These are phyloP conservation scores for Thalassiosira sp. DNA, from an alignment of 352 stramenopile species.

Conservation along the genomic window DNA sequence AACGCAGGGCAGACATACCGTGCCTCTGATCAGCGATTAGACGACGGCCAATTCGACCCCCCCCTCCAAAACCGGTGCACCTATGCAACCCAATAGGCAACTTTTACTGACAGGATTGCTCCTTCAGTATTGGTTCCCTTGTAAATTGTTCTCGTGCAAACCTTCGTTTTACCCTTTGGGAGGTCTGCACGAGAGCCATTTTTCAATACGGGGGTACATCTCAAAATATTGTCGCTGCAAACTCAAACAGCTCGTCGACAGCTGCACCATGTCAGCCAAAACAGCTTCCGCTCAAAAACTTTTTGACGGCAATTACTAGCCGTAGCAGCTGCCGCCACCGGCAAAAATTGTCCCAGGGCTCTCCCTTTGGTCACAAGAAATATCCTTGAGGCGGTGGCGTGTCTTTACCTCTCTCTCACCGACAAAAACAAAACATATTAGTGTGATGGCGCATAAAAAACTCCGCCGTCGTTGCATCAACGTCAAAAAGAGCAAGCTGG, in stretches of 20 bases:
- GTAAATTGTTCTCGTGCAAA: background rate
- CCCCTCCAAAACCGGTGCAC: background rate
- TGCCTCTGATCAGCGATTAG: background rate
- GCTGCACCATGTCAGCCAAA: background rate
- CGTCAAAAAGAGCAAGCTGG: background rate
- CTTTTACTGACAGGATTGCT: background rate
- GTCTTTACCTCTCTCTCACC: background rate
- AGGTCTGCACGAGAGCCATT: background rate
- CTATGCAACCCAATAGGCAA: background rate
- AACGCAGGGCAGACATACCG: background rate
- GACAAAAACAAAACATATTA: background rate
- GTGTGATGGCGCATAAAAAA: background rate
- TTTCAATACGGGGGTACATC: background rate
- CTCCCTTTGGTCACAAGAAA: background rate
- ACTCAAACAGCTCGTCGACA: background rate
- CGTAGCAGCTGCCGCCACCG: background rate
- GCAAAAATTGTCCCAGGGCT: background rate
- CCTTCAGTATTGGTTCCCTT: background rate
- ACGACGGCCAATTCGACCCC: background rate
- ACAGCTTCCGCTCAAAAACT: background rate
- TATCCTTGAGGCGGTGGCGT: background rate
- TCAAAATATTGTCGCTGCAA: background rate
- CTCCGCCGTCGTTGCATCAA: background rate
- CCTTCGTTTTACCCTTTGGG: background rate
- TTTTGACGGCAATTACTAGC: background rate